Base-by-base conservation (phyloP, 2,329 filamentous ascomycete genomes). In the Fusarium sp. region DNA sequence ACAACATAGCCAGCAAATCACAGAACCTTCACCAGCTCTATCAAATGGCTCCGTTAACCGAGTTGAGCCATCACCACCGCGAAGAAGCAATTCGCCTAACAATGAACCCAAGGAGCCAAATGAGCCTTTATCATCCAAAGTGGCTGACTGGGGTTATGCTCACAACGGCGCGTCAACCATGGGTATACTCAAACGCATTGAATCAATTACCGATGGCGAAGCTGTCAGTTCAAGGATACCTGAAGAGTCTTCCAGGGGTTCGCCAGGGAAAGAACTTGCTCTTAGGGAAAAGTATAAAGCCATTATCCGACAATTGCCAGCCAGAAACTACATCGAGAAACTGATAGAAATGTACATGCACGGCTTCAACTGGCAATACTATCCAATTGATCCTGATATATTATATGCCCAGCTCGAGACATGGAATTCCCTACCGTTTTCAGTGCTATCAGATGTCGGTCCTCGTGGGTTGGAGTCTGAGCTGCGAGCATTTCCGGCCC, bases 281-380 rank as follows among this genome's bases (percentile, higher is more conserved):
- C 75, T 83, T 47, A 82, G 82, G 56, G 85, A 88, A 73, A 84
- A 84, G 65, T 90, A 89, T 78, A 87, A 87, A 76, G 80, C 80
- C 23, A 76, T 88, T 19, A 82, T 89, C 49, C 82, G 87, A 22
- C 85, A 88, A 69, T 77, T 90, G 6, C 88, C 88, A 0, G 81
- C 86, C 7, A 82, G 82, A 59, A 77, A 78, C 23, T 85, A 85
- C 71, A 82, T 88, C 48, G 85, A 88, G 66, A 81, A 82, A 65
- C 83, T 90, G 10, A 77, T 86, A 15, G 78, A 79, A 15, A 79
- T 86, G 10, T 90, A 85, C 73, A 85, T 90, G 61, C 73, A 74
- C n/a, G 81, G 87, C 54, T 82, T 88, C 72, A 89, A 89, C 74
- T 86, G 83, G 81, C 83, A 86, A 56, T 89, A 90, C 75, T 84